Evolutionary conservation across 2,329 filamentous ascomycete genomes (phyloP).

Genomic region (Rutstroemia sp.): DNA sequence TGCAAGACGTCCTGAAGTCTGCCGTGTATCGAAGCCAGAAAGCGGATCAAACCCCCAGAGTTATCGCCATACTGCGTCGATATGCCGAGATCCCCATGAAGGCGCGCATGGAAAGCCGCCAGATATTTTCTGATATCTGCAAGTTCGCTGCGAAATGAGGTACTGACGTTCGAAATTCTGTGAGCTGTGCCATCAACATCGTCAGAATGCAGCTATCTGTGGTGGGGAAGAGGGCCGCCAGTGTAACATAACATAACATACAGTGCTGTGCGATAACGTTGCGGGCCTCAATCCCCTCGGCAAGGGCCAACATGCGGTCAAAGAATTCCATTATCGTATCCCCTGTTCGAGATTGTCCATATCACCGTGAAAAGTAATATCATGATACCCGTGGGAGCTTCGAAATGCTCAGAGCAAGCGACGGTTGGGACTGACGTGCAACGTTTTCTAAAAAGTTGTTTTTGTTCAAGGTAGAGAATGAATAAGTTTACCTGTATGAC

Average conservation of each 20-base stretch:
- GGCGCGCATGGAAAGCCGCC: not conserved
- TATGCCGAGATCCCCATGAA: not conserved
- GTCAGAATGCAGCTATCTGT: not conserved
- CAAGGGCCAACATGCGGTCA: not conserved
- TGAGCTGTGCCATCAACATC: not conserved
- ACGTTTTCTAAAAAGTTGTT: too few relatives aligned
- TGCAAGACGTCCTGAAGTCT: not conserved
- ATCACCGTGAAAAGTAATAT: not conserved
- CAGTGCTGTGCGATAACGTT: not conserved
- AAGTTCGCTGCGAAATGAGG: not conserved
- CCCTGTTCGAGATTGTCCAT: not conserved
- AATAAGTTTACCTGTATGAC: not conserved
- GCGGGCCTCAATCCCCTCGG: not conserved
- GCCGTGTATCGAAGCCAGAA: not conserved
- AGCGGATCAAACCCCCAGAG: not conserved
- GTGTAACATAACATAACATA: not conserved
- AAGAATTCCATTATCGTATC: slow-evolving; percentile 7
- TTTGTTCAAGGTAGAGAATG: too few relatives aligned
- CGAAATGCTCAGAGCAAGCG: too few relatives aligned
- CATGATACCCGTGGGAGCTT: not conserved
- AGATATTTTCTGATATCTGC: not conserved
- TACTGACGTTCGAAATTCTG: not conserved
- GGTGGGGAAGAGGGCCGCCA: not conserved
- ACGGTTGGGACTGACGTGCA: too few relatives aligned
- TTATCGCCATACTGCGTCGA: not conserved